Evolutionary conservation across 208 protist genomes (phyloP), one percentile per base, ranked within the genome.

Genomic region (Acanthamoeba healyi): DNA sequence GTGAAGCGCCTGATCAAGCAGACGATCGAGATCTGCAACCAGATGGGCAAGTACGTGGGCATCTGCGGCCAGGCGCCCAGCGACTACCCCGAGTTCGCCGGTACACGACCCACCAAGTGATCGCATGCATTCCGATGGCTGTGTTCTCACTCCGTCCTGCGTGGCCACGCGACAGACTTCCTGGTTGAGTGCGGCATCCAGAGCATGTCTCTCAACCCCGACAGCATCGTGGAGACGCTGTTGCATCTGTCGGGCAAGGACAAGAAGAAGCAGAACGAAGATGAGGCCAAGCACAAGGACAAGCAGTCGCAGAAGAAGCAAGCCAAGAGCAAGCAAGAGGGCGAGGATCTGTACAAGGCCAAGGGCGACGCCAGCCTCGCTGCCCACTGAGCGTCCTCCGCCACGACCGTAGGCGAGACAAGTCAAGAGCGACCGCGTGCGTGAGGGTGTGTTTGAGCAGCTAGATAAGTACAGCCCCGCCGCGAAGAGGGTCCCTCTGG

Each of bases 21-120:
- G 67, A 63, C 63, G 12, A 95, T 96, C 38, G 79, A 95, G 26
- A 54, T 56, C 2, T 87, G 84, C 58, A 94, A 96, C 93, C 54
- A 79, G 15, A 67, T 51, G 42, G 79, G 93, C 38, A 96, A 94
- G 81, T 93, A 96, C 36, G 87, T 95, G 89, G 95, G 95, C n/a
- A 96, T 96, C 54, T 96, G 95, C 51, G 95, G 95, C 14, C 94
- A 96, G 26, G 95, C 90, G 40, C 95, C 95, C 22, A 89, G 56
- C 49, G 94, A 96, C 86, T 96, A 94, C 58, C 95, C 95, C 29
- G 95, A 96, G 38, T 93, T 96, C 93, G 94, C 95, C 10, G 72
- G 72, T 82, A 29, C 14, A 17, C 34, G 36, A 22, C 15, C 67
- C 44, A 49, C 44, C 44, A 49, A n/a, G n/a, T n/a, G n/a, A n/a